These are phyloP conservation scores for Aspergillus sp. DNA, from an alignment of 2,329 filamentous ascomycete species.

Conservation along the genomic window DNA sequence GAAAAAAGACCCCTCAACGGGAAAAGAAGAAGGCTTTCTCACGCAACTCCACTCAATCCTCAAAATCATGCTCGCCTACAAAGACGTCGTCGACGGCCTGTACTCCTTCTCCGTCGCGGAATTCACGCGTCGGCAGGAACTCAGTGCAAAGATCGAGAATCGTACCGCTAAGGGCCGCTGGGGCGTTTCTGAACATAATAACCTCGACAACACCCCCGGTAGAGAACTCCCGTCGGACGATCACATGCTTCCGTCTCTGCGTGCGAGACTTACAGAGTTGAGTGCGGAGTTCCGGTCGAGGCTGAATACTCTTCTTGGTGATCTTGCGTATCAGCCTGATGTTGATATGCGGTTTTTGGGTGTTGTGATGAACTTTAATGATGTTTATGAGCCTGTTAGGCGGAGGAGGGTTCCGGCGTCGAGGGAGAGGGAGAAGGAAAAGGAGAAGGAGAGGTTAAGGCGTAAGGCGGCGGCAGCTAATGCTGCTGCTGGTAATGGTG, in stretches of 20 bases:
- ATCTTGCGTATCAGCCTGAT: conserved; percentile 87
- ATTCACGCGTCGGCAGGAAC: conserved; percentile 85
- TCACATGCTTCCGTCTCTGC: conserved; percentile 66
- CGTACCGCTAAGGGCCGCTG: conserved; percentile 59
- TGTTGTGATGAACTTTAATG: conserved; percentile 98
- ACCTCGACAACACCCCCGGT: neutral
- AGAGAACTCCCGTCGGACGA: conserved; percentile 40
- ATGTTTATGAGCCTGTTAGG: conserved; percentile 77
- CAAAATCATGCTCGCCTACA: conserved; percentile 87
- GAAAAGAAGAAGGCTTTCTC: conserved; percentile 71
- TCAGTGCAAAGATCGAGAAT: conserved; percentile 63
- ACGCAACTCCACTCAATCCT: conserved; percentile 86
- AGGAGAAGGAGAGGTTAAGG: conserved; percentile 18
- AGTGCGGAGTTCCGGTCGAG: conserved; percentile 68
- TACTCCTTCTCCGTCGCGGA: conserved; percentile 94
- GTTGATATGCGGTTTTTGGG: conserved; percentile 92
- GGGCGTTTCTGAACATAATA: conserved; percentile 51
- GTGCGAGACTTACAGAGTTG: conserved; percentile 64
- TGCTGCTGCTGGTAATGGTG: neutral
- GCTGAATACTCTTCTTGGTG: conserved; percentile 76
- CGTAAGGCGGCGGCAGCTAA: conserved; percentile 19
- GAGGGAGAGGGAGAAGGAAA: conserved; percentile 27
- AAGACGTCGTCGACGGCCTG: conserved; percentile 85
- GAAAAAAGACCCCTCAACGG: conserved; percentile 20
- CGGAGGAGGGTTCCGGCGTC: conserved; percentile 41